Evolutionary conservation across 2,329 filamentous ascomycete genomes (phyloP).

Genomic region (Metarhizium album): DNA sequence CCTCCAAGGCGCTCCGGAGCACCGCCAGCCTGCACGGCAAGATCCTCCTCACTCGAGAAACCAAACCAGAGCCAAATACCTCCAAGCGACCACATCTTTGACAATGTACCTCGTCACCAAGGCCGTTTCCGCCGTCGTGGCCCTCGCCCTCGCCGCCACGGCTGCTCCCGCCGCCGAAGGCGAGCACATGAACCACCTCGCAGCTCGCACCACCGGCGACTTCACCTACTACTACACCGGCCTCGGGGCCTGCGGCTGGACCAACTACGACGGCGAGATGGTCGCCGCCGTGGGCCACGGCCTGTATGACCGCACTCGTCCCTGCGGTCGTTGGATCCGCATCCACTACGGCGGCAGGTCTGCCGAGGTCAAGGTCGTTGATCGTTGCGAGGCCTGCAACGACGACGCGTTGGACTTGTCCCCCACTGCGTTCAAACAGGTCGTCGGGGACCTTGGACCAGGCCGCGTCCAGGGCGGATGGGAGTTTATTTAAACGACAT

Average conservation of each 20-base stretch:
- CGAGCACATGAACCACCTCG: background rate
- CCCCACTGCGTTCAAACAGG: conserved; percentile 31
- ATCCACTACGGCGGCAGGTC: conserved; percentile 36
- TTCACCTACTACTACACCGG: conserved; percentile 49
- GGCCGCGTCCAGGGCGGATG: conserved; percentile 10
- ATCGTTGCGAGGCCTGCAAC: conserved; percentile 47
- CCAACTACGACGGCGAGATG: conserved; percentile 39
- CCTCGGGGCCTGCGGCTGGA: conserved; percentile 59
- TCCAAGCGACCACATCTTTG: background rate
- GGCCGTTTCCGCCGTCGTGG: background rate
- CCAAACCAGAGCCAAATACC: no score
- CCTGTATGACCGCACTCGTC: conserved; percentile 47
- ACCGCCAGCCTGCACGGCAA: no score
- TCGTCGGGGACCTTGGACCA: conserved; percentile 24
- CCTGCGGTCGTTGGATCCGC: conserved; percentile 56
- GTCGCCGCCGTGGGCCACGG: conserved; percentile 57
- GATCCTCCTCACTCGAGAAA: no score
- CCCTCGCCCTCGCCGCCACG: background rate
- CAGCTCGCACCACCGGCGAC: conserved; percentile 2
- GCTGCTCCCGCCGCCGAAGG: background rate
- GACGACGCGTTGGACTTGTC: conserved; percentile 38
- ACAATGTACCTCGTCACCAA: background rate
- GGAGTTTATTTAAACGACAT: background rate
- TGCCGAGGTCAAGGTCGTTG: conserved; percentile 55
- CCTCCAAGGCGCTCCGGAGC: no score